phyloP scores from a whole-genome alignment of 768 basidiomycete genomes.

The Calocybe cyanea region DNA sequence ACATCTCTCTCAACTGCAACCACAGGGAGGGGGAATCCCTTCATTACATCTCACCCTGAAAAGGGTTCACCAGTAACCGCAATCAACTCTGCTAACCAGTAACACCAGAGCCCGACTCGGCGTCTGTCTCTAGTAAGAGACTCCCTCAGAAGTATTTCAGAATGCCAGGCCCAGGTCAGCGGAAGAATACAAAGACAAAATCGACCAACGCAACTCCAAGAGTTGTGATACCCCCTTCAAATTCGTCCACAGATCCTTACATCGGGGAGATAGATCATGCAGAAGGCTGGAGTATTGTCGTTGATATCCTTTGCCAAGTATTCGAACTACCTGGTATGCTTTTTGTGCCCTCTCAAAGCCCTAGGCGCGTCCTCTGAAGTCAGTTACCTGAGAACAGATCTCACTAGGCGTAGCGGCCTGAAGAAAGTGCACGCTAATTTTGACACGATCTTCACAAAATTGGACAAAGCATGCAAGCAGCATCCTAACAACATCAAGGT shows the following conservation, averaged over 20 bases:
- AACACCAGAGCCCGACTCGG: too few species aligned
- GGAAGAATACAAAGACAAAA: slow-evolving; percentile 20
- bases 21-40: too few species aligned
- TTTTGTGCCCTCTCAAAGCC: too few species aligned
- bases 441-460: slow-evolving; percentile 42
- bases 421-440: slow-evolving; percentile 63
- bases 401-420: slow-evolving; percentile 52
- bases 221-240: neutral
- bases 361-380: neutral
- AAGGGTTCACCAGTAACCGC: too few species aligned
- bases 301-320: slow-evolving; percentile 42
- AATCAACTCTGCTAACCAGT: too few species aligned
- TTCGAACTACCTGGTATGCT: slow-evolving; percentile 54
- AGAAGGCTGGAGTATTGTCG: slow-evolving; percentile 45
- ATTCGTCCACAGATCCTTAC: slow-evolving; percentile 20
- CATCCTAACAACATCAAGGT: slow-evolving; percentile 43
- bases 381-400: slow-evolving; percentile 33
- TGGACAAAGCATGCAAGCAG: slow-evolving; percentile 46
- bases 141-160: too few species aligned
- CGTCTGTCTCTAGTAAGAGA: too few species aligned
- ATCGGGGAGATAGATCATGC: slow-evolving; percentile 43
- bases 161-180: slow-evolving; percentile 28
- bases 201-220: too few species aligned
- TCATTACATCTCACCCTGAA: too few species aligned
- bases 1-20: too few species aligned